These are phyloP conservation scores for Dactylis glomerata DNA, from an alignment of 176 grass and related monocot genomes.

Conservation along the genomic window DNA sequence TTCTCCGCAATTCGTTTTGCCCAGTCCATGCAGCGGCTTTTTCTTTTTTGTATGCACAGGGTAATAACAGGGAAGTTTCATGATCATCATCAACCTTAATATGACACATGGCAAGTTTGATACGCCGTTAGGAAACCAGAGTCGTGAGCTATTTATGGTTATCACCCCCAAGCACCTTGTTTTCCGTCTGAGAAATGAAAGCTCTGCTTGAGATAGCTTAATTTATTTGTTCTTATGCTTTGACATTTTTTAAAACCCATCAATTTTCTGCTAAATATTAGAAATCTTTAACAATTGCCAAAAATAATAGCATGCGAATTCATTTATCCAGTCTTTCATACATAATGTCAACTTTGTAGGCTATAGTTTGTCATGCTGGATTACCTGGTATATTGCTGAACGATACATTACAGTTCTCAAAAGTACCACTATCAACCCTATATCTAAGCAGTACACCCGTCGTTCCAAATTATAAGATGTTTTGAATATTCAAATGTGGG, in stretches of 20 bases:
- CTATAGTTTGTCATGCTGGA: constrained; percentile 13
- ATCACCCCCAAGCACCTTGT: neutral
- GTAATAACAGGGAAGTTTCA: neutral
- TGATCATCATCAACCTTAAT: neutral
- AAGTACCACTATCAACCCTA: neutral
- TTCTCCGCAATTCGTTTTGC: neutral
- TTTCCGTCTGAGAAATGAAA: neutral
- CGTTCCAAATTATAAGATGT: no score
- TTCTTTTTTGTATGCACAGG: neutral
- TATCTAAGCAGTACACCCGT: no score
- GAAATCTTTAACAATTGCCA: neutral
- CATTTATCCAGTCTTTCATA: neutral
- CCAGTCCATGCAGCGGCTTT: neutral
- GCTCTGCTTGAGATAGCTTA: neutral
- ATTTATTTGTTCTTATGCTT: neutral
- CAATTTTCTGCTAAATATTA: neutral
- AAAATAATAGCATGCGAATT: neutral
- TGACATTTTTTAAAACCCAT: neutral
- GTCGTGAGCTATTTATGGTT: neutral
- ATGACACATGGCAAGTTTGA: neutral
- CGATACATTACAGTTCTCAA: neutral
- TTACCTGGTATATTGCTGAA: neutral
- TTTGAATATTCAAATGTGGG: no score
- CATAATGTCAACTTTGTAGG: neutral
- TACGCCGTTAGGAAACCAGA: neutral